These are phyloP conservation scores for Trichoderma virens DNA, from an alignment of 495 filamentous ascomycete genomes.

Conservation along the genomic window DNA sequence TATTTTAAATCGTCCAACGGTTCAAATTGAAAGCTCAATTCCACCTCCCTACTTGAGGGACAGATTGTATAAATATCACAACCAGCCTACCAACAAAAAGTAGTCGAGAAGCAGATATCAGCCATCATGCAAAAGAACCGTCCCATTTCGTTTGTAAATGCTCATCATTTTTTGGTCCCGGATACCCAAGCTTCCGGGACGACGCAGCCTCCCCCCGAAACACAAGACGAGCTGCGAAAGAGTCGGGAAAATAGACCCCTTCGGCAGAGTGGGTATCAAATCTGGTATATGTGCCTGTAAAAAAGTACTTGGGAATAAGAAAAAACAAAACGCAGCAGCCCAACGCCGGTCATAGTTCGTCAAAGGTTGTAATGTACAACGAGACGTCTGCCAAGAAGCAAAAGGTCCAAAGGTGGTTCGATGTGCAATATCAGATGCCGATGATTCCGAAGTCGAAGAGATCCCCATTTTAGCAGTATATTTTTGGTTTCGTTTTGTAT, in stretches of 20 bases:
- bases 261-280: conserved; percentile 7
- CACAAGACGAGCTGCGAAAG: background rate
- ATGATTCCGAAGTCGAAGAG: background rate
- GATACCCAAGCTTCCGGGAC: background rate
- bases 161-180: background rate
- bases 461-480: background rate
- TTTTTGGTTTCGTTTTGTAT: background rate
- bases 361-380: conserved; percentile 11
- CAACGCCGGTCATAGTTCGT: conserved; percentile 3
- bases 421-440: background rate
- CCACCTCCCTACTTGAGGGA: background rate
- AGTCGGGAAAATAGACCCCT: background rate
- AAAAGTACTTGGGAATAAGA: background rate
- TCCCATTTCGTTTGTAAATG: background rate
- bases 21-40: background rate
- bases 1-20: background rate
- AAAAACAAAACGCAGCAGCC: background rate
- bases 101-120: background rate
- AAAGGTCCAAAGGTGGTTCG: background rate
- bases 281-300: conserved; percentile 7
- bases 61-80: no score
- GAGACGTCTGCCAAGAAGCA: conserved; percentile 5
- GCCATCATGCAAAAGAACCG: background rate
- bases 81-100: no score
- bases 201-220: background rate